Evolutionary conservation across 2,329 filamentous ascomycete genomes (phyloP).

Genomic region (Colletotrichum zoysiae): DNA sequence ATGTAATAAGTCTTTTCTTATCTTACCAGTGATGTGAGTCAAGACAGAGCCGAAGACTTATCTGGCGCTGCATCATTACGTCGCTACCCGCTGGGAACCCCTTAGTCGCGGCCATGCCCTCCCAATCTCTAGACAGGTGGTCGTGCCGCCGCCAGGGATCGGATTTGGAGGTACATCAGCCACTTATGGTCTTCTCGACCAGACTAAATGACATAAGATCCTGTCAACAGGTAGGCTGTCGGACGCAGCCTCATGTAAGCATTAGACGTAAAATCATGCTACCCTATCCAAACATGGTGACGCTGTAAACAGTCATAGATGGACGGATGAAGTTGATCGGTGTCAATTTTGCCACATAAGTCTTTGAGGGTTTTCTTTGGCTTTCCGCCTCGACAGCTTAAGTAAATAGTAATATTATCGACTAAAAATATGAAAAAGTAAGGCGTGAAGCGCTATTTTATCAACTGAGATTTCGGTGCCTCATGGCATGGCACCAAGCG

Average conservation of each 20-base stretch:
- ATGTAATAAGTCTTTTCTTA: neutral
- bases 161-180: neutral
- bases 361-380: neutral
- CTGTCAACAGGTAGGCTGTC: neutral
- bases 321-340: neutral
- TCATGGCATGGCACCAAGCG: no score
- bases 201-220: neutral
- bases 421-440: no score
- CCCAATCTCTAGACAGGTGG: neutral
- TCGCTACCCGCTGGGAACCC: neutral
- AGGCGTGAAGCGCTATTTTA: no score
- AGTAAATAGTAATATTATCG: no score
- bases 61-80: neutral
- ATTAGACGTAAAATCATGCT: neutral
- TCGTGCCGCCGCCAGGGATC: neutral
- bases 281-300: neutral
- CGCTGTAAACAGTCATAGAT: neutral
- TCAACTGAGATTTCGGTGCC: no score
- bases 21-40: neutral
- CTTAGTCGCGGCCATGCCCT: neutral
- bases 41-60: no score
- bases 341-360: rapidly evolving
- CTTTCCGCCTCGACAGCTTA: neutral
- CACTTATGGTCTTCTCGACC: neutral
- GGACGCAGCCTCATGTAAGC: neutral